A percentile compares a stretch with the other conserved stretches of the same genome.
Conservation (phyloP, 192 early-diverging fungal genomes). For the Piromyces finnis region DNA sequence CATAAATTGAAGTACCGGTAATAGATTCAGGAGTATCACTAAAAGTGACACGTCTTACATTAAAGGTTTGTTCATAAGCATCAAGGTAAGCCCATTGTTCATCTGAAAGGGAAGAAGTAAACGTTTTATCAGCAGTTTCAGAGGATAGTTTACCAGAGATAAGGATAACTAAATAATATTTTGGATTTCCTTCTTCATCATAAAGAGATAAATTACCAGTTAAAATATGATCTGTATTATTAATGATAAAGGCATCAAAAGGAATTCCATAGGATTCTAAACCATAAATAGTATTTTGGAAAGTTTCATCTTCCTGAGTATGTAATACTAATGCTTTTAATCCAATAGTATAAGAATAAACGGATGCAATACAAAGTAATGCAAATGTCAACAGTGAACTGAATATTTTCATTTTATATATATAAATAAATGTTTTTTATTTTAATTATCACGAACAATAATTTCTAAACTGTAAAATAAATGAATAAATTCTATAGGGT, state of each 20-base stretch:
- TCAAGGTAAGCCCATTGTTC: not conserved
- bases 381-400: not conserved
- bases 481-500: no score
- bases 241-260: not conserved
- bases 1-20: not conserved
- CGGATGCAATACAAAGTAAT: not conserved
- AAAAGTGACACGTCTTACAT: not conserved
- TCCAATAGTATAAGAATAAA: not conserved
- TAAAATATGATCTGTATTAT: not conserved
- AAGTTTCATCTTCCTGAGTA: not conserved
- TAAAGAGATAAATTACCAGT: not conserved
- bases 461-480: no score
- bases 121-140: not conserved
- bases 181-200: not conserved
- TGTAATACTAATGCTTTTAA: not conserved
- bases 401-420: not conserved
- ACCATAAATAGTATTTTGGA: not conserved
- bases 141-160: not conserved
- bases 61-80: not conserved
- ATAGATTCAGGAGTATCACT: not conserved
- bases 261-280: not conserved
- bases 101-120: not conserved
- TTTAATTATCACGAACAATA: not conserved
- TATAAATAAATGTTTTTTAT: not conserved
- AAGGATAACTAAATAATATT: not conserved